Conservation (phyloP, 1,284 basidiomycete species). For the Boletellus deceptivus region DNA sequence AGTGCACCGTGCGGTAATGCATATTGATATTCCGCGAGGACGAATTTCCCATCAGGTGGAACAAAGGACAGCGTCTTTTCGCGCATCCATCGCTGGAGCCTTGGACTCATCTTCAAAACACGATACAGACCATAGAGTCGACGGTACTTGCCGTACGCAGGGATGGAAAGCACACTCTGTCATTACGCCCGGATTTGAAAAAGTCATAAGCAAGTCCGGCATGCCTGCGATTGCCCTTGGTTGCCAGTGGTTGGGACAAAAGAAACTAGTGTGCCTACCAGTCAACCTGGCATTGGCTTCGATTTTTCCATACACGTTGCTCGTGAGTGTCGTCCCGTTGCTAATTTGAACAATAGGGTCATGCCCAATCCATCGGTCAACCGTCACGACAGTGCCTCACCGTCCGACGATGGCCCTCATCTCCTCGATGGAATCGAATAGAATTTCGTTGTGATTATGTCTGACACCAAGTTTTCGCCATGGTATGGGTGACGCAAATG, state of each 20-base stretch:
- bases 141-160: slow-evolving; percentile 72
- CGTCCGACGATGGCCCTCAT: slow-evolving; percentile 83
- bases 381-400: slow-evolving; percentile 39
- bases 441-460: slow-evolving; percentile 91
- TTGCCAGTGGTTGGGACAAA: neutral
- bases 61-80: slow-evolving; percentile 87
- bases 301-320: slow-evolving; percentile 77
- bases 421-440: slow-evolving; percentile 88
- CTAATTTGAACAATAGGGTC: slow-evolving; percentile 37
- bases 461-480: slow-evolving; percentile 88
- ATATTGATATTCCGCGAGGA: slow-evolving; percentile 83
- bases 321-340: slow-evolving; percentile 71
- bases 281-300: slow-evolving; percentile 82
- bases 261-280: slow-evolving; percentile 41
- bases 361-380: neutral
- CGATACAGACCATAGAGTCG: neutral
- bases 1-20: slow-evolving; percentile 31
- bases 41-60: slow-evolving; percentile 91
- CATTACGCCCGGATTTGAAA: slow-evolving; percentile 76
- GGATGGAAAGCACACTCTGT: slow-evolving; percentile 86
- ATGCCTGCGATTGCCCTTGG: slow-evolving; percentile 54
- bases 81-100: slow-evolving; percentile 77
- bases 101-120: slow-evolving; percentile 30
- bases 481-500: slow-evolving; percentile 88
- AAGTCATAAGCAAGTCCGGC: slow-evolving; percentile 81